A percentile compares a stretch with the other conserved stretches of the same genome.
Evolutionary conservation across 495 filamentous ascomycete species (phyloP).

Genomic region (Lasiosphaeria ovina): DNA sequence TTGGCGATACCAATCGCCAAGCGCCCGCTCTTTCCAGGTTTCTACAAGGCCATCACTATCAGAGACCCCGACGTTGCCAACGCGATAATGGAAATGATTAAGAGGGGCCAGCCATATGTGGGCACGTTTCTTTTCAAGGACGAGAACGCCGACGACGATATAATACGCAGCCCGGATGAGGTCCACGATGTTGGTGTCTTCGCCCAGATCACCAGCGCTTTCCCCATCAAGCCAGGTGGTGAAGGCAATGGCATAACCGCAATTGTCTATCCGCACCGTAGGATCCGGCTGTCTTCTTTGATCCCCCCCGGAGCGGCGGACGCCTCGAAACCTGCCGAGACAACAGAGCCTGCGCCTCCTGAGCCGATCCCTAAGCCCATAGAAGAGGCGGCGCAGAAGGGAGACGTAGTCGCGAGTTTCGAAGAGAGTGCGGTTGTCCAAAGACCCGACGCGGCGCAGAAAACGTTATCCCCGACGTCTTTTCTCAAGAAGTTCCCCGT

Average conservation of each 20-base stretch:
- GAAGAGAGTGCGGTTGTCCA: constrained; percentile 68
- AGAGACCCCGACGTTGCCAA: constrained; percentile 82
- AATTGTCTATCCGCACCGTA: constrained; percentile 91
- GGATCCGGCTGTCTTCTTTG: constrained; percentile 83
- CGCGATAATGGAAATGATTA: constrained; percentile 94
- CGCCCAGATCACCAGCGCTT: constrained; percentile 93
- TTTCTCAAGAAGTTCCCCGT: constrained; percentile 90
- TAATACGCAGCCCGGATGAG: constrained; percentile 81
- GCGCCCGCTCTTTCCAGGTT: constrained; percentile 92
- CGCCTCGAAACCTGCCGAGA: constrained; percentile 36
- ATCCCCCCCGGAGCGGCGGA: constrained; percentile 58
- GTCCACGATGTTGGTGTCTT: constrained; percentile 96
- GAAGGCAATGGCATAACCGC: constrained; percentile 78
- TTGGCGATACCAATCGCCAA: constrained; percentile 98
- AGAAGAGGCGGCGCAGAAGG: constrained; percentile 57
- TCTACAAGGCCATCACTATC: constrained; percentile 98
- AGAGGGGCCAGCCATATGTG: constrained; percentile 96
- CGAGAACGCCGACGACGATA: constrained; percentile 85
- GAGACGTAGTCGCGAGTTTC: constrained; percentile 95
- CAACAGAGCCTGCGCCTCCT: constrained; percentile 44
- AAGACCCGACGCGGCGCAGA: constrained; percentile 44
- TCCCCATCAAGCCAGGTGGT: constrained; percentile 67
- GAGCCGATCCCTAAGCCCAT: constrained; percentile 52
- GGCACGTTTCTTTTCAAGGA: constrained; percentile 97
- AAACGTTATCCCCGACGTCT: constrained; percentile 80